phyloP scores from a whole-genome alignment of 2,329 filamentous ascomycete species.

The Hypoxylon sp. region DNA sequence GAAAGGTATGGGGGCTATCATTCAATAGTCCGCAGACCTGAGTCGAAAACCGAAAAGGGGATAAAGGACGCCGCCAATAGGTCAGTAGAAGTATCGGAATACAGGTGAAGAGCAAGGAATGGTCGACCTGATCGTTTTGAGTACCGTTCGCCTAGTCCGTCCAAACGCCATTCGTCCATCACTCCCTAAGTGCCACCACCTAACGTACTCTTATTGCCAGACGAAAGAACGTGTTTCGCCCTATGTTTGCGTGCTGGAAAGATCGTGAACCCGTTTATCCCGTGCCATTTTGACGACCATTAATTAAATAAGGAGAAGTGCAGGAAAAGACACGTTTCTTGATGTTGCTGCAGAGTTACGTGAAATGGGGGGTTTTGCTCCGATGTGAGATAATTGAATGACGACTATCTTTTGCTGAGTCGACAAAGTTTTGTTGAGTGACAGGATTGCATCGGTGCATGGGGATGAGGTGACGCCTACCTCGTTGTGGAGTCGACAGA shows the following conservation, averaged over 20 bases:
- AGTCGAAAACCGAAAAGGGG: not conserved
- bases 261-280: not conserved
- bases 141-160: not conserved
- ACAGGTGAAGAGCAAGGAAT: conserved; percentile 6
- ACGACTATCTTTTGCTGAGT: not conserved
- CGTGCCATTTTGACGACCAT: not conserved
- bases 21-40: not conserved
- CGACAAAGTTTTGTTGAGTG: no score
- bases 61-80: not conserved
- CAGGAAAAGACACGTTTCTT: not conserved
- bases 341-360: not conserved
- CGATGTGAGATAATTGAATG: not conserved
- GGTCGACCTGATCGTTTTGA: not conserved
- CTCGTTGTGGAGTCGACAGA: not conserved
- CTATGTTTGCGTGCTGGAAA: not conserved
- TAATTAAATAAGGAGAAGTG: not conserved
- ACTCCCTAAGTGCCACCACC: not conserved
- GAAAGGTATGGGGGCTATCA: not conserved
- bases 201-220: not conserved
- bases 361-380: not conserved
- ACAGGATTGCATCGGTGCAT: not conserved
- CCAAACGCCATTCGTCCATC: conserved; percentile 1
- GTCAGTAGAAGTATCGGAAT: conserved; percentile 2
- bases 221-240: not conserved
- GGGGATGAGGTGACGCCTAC: not conserved